Evolutionary conservation across 2,329 filamentous ascomycete genomes (phyloP).

Genomic region (Aureobasidium sp.): DNA sequence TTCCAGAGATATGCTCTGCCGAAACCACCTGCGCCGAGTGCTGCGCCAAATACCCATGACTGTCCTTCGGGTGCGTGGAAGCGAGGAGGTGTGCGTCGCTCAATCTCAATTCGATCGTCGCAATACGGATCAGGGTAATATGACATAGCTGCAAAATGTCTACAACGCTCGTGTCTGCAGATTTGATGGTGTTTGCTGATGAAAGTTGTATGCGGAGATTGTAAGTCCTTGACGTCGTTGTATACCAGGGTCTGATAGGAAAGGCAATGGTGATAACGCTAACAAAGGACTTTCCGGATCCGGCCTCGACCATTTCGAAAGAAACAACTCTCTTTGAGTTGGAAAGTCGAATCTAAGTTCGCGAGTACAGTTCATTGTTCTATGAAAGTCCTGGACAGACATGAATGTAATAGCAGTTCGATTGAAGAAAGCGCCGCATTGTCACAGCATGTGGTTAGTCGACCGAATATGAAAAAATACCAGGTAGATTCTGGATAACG

Average conservation of each 20-base stretch:
- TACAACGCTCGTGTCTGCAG: not conserved
- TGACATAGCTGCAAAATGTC: not conserved
- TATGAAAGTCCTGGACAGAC: too few species aligned
- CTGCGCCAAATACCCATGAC: not conserved
- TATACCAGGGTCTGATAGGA: not conserved
- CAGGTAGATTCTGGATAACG: too few species aligned
- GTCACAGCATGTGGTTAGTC: not conserved
- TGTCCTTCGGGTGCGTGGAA: not conserved
- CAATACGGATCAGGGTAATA: not conserved
- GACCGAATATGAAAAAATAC: too few species aligned
- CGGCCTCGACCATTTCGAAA: not conserved
- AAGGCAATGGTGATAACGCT: not conserved
- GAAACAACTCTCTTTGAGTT: not conserved
- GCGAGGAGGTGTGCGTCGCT: not conserved
- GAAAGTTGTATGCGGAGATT: too few species aligned
- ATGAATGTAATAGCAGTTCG: not conserved
- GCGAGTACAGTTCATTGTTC: not conserved
- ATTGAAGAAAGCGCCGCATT: not conserved
- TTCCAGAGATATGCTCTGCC: conserved; percentile 3
- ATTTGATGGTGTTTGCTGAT: not conserved
- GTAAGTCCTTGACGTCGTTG: too few species aligned
- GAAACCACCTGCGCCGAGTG: not conserved
- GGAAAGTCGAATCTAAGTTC: not conserved
- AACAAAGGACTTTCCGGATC: conserved; percentile 1
- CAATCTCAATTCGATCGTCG: not conserved